Evolutionary conservation across 2,329 filamentous ascomycete species (phyloP), one percentile per base, ranked within the genome.

Genomic region (Ceratocystis alfenasii): DNA sequence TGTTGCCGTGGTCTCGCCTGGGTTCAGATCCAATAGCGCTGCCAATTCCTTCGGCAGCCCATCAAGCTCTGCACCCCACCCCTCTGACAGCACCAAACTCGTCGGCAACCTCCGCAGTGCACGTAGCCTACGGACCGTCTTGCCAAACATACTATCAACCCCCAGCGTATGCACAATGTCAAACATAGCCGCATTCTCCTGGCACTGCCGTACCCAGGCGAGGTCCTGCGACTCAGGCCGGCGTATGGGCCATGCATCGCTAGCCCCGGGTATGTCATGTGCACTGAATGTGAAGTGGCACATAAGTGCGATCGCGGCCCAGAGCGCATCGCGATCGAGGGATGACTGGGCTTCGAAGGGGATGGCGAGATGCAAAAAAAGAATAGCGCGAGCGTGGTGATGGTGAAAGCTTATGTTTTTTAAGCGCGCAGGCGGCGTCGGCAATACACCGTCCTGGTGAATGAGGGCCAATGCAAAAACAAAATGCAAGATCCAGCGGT

Each of bases 211-310:
- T 1, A 87, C 71, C 84, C 84, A 87, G 69, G 81, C 76, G 1
- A 87, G 74, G 68, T 85, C 81, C 0, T 73, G 70, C 0, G 74
- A 67, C 0, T 74, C 74, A 0, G 75, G 71, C 1, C 73, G 68
- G 46, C 76, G 79, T 1, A 87, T 73, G 0, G 84, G 84, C 84
- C 84, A 87, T 1, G 80, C 76, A 65, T 80, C 72, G 62, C 78
- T 72, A 0, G 80, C 74, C 0, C 74, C 73, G 0, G 70, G 67
- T 0, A 75, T 74, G 41, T 80, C 78, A 25, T 81, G 71, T 28
- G 76, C 75, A 44, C 77, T 77, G 67, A 81, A 78, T 7, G 77
- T 73, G 0, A 78, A 74, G 25, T 76, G 74, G 6, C 80, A 77
- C 2, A 83, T 74, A 2, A 83, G 71, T 1, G 76, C 75, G 1